Percentiles rank a stretch among this genome's conserved stretches.
Evolutionary conservation across 192 early-diverging fungal species (phyloP).

Genomic region (Neocallimastix lanati): DNA sequence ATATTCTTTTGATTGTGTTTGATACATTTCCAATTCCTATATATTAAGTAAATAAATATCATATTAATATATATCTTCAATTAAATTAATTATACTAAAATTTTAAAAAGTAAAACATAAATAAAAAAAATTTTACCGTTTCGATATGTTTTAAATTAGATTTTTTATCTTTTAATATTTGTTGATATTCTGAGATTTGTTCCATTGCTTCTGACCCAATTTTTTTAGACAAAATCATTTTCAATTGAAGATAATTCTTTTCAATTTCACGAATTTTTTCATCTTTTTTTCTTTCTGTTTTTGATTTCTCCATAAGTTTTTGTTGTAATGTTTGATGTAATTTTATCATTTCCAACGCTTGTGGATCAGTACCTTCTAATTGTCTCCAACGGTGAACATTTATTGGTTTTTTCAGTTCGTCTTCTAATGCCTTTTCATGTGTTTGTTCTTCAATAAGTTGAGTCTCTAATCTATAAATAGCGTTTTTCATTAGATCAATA

Average conservation of each 20-base stretch:
- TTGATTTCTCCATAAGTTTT: conserved; percentile 32
- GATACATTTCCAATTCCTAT: not conserved
- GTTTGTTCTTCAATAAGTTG: conserved; percentile 20
- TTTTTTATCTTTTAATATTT: conserved; percentile 33
- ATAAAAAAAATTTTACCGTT: too few species aligned
- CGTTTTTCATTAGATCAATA: conserved; percentile 12
- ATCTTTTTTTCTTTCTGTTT: conserved; percentile 30
- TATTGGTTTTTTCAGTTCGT: conserved; percentile 36
- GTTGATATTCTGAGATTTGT: conserved; percentile 27
- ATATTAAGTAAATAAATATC: too few species aligned
- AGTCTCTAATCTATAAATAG: conserved; percentile 14
- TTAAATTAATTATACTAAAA: too few species aligned
- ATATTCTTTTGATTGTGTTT: too few species aligned
- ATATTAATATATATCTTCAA: too few species aligned
- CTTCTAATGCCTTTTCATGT: conserved; percentile 35
- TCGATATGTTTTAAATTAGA: conserved; percentile 32
- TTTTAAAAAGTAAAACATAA: too few species aligned
- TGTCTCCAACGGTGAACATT: conserved; percentile 48
- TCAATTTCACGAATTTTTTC: conserved; percentile 26
- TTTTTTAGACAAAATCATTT: conserved; percentile 29
- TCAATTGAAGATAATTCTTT: conserved; percentile 32
- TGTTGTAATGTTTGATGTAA: conserved; percentile 35
- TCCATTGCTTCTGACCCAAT: conserved; percentile 40
- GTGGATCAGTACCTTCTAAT: conserved; percentile 36
- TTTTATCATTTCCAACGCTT: conserved; percentile 35